Evolutionary conservation across 2,329 filamentous ascomycete genomes (phyloP).

Genomic region (Graphium sp.): DNA sequence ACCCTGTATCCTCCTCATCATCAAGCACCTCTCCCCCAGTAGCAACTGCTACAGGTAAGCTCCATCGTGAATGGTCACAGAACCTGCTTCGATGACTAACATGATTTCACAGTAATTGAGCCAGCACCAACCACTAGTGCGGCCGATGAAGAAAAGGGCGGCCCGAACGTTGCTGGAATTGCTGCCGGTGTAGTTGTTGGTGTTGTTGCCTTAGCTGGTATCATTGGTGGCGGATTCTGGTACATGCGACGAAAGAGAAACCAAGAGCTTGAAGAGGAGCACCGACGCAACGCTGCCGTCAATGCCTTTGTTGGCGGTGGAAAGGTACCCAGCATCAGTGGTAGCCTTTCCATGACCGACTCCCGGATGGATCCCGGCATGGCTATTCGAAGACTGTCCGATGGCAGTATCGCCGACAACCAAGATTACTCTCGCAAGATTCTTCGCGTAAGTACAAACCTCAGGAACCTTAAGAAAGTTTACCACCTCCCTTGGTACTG

Average conservation of each 20-base stretch:
- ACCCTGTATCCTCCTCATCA: constrained; percentile 8
- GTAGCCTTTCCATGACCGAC: constrained; percentile 58
- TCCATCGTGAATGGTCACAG: background rate
- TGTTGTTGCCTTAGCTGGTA: constrained; percentile 49
- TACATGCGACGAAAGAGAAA: constrained; percentile 62
- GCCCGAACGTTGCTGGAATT: constrained; percentile 65
- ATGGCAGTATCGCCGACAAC: constrained; percentile 93
- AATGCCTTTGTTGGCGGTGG: constrained; percentile 56
- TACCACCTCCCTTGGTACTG: background rate
- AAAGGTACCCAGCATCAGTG: constrained; percentile 45
- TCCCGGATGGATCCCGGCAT: constrained; percentile 76
- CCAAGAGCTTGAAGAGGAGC: constrained; percentile 66
- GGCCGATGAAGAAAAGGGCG: constrained; percentile 11
- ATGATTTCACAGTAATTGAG: background rate
- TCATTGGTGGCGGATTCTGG: constrained; percentile 55
- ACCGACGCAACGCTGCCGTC: constrained; percentile 64
- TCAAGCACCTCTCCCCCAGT: constrained; percentile 11
- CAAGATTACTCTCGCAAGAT: constrained; percentile 94
- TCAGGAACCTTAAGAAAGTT: no score
- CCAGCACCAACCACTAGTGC: constrained; percentile 2
- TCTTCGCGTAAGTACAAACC: constrained; percentile 55
- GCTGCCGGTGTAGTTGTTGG: constrained; percentile 79
- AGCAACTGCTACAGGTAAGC: constrained; percentile 5
- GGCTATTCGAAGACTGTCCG: constrained; percentile 70
- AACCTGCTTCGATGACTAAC: background rate